Base-by-base conservation (phyloP, 2,329 filamentous ascomycete species). In the Monosporascus sp. region DNA sequence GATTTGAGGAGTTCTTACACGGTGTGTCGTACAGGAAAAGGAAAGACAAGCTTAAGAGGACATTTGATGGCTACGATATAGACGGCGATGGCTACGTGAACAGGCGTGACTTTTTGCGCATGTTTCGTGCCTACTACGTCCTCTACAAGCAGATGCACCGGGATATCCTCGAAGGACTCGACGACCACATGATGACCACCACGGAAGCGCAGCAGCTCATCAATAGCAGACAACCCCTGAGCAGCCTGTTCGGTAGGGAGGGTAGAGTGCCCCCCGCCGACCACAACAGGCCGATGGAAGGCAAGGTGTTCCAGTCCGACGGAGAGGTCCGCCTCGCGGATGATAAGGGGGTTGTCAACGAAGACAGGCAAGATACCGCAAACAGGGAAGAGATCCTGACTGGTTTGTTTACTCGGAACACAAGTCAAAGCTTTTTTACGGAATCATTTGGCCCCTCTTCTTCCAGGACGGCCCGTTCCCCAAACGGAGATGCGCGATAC, bases 91-190 rank as follows among this genome's bases (percentile, higher is more conserved):
- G 92, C 11, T 95, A 82, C 60, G 87, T 97, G 43, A 86, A 87
- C 62, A 82, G 94, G 17, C 86, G 87, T 61, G 93, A 99, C 68
- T 95, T 97, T 62, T 72, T 97, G 35, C 85, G 92, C 52, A 88
- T 99, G 72, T 96, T 97, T 70, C 81, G 90, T 44, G 93, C 93
- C 0, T 96, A 95, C 69, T 97, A 96, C 69, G 86, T 89, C 2
- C 81, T 97, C 8, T 94, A 91, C 66, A 90, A 92, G 65, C 89
- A 96, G 66, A 86, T 96, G 71, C 91, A 94, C 55, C 83, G 84
- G 55, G 93, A 97, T 59, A 88, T 92, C 55, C 77, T 93, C 6
- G 85, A 89, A 53, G 85, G 85, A 2, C 78, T 91, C 57, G 88
- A 92, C 62, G 88, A 92, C 57, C 88, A 92, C 65, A 81, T 88